Base-by-base conservation (phyloP, 2,329 filamentous ascomycete genomes). In the Macroventuria anomochaeta region DNA sequence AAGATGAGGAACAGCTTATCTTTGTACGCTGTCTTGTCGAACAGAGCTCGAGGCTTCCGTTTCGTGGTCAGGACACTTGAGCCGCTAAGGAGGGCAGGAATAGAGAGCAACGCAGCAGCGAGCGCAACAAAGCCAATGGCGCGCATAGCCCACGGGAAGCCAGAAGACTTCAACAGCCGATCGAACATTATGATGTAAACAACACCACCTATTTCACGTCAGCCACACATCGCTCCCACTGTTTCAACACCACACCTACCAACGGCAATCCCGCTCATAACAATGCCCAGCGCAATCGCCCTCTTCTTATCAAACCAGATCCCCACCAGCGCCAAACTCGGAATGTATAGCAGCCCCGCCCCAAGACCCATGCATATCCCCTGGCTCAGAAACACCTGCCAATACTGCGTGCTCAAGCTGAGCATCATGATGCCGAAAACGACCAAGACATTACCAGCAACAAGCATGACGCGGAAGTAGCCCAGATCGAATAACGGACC, bases 351-450 rank as follows among this genome's bases (percentile, higher is more conserved):
- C 26, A 75, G 46, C 0, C 73, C 73, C 0, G 73, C 72, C 0
- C 72, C 73, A 3, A 72, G 31, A 0, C 73, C 73, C 71, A 75
- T 81, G 64, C 81, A 84, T 5, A 85, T 70, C 1, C 80, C 80
- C 58, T 85, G 83, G 0, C 80, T 75, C 3, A 85, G 77, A 34
- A 84, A 71, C 46, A 83, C 78, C 52, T 84, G 81, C 67, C 81
- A 84, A 59, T 83, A 84, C 44, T 79, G 60, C 3, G 75, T 81
- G 39, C 75, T 85, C 58, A 88, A 67, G 18, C 79, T 82, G 0
- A 83, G 76, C 83, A 87, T 86, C 83, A 88, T 86, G 10, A 88
- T 70, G 3, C 83, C 82, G 46, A 87, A 81, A 3, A 88, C 80
- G 36, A 85, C 79, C 2, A 75, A 76, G 68, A 56, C 83, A 2